Conservation (phyloP, 768 basidiomycete species). For the Lepiota subincarnata region DNA sequence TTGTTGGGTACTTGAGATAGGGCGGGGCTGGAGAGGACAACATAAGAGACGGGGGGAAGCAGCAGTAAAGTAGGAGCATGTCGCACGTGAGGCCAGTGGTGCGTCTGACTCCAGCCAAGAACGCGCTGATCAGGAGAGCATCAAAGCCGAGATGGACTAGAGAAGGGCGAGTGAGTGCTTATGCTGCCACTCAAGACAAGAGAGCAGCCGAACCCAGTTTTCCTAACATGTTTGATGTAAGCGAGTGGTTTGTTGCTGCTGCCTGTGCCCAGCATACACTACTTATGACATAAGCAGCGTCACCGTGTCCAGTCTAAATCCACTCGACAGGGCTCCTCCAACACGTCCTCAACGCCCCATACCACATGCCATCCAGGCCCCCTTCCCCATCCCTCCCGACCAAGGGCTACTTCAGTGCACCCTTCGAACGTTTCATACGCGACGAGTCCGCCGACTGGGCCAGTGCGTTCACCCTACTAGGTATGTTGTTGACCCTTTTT, state of each 20-base stretch:
- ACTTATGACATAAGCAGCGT: constrained; percentile 11
- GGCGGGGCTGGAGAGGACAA: constrained; percentile 56
- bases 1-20: constrained; percentile 80
- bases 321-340: too few relatives aligned
- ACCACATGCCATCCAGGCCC: constrained; percentile 37
- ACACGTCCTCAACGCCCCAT: background rate
- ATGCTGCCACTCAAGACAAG: background rate
- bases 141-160: constrained; percentile 70
- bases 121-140: constrained; percentile 71
- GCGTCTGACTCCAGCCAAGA: constrained; percentile 81
- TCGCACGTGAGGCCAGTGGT: constrained; percentile 78
- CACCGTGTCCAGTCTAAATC: background rate
- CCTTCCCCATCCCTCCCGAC: constrained; percentile 35
- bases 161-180: constrained; percentile 11
- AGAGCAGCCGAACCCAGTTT: constrained; percentile 40
- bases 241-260: background rate
- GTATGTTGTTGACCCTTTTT: constrained; percentile 40
- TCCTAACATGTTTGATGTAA: constrained; percentile 47
- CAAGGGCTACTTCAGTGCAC: constrained; percentile 57
- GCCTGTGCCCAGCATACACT: background rate
- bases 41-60: background rate
- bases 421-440: constrained; percentile 70
- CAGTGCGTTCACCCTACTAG: constrained; percentile 81
- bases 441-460: constrained; percentile 77
- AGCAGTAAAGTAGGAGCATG: constrained; percentile 30